Evolutionary conservation across 257 asterid genomes (phyloP).

Genomic region (Nicotiana sylvestris): DNA sequence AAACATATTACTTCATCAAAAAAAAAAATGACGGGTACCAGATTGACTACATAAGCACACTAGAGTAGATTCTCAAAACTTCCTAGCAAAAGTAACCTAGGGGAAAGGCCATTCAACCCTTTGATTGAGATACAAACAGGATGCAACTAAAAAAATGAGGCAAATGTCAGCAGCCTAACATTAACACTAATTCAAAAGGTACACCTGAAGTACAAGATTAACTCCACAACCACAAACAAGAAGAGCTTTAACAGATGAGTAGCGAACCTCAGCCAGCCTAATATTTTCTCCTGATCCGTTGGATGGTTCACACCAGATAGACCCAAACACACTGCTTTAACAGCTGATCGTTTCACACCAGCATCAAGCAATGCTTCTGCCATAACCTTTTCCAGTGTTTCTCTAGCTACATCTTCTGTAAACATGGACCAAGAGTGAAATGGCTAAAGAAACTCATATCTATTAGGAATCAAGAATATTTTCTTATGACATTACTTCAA

Average conservation of each 20-base stretch:
- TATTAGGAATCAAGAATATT: neutral
- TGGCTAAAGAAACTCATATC: neutral
- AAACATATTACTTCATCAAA: no score
- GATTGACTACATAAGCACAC: neutral
- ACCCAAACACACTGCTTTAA: conserved; percentile 83
- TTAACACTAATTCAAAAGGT: conserved; percentile 4
- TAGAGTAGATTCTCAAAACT: neutral
- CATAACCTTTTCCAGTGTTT: conserved; percentile 66
- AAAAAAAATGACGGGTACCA: neutral
- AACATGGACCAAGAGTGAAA: conserved; percentile 7
- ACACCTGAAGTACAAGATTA: conserved; percentile 3
- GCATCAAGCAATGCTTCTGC: conserved; percentile 64
- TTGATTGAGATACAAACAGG: neutral
- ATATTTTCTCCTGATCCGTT: conserved; percentile 65
- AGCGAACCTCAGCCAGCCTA: conserved; percentile 77
- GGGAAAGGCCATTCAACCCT: neutral
- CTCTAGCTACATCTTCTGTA: conserved; percentile 72
- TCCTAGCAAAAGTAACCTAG: neutral
- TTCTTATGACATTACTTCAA: neutral
- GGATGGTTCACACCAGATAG: conserved; percentile 94
- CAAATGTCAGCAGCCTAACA: conserved; percentile 12
- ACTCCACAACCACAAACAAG: conserved; percentile 15
- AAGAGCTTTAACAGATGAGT: neutral
- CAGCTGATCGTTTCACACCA: conserved; percentile 60
- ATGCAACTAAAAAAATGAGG: neutral